Conservation (phyloP, 192 early-diverging fungal species). For the Jimgerdemannia lactiflua region DNA sequence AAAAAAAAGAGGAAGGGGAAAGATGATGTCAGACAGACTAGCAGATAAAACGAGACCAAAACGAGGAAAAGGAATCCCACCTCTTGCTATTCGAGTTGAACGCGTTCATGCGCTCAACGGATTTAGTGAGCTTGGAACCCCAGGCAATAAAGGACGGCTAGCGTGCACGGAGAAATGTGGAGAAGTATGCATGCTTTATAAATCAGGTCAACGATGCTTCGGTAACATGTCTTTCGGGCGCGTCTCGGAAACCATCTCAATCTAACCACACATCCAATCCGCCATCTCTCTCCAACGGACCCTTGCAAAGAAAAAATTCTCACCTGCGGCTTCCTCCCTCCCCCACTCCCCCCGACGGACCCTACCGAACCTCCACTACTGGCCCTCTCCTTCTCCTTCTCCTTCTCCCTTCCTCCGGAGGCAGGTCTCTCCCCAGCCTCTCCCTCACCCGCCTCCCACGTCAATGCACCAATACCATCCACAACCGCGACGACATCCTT, state of each 20-base stretch:
- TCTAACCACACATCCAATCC: no score
- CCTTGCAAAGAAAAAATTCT: background rate
- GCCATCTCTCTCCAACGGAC: no score
- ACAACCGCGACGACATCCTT: background rate
- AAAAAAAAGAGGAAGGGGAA: background rate
- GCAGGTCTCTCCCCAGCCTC: background rate
- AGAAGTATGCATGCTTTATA: no score
- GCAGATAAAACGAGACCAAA: background rate
- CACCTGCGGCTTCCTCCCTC: background rate
- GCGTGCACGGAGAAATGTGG: background rate
- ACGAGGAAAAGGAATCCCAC: background rate
- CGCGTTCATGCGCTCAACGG: slow-evolving; percentile 35
- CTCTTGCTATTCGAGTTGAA: slow-evolving; percentile 14
- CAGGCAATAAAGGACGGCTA: slow-evolving; percentile 27
- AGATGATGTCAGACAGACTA: background rate
- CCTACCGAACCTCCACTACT: background rate
- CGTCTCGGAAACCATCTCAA: no score
- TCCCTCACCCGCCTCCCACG: background rate
- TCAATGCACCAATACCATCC: background rate
- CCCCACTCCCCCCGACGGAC: background rate
- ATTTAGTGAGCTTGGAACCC: slow-evolving; percentile 34
- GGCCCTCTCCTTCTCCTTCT: no score
- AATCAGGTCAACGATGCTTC: no score
- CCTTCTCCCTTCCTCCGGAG: background rate
- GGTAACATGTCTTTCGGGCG: no score